A percentile compares a stretch with the other conserved stretches of the same genome.
These are phyloP conservation scores for Nakazawaea anatomiae DNA, from an alignment of 805 yeast genomes.

Conservation along the genomic window DNA sequence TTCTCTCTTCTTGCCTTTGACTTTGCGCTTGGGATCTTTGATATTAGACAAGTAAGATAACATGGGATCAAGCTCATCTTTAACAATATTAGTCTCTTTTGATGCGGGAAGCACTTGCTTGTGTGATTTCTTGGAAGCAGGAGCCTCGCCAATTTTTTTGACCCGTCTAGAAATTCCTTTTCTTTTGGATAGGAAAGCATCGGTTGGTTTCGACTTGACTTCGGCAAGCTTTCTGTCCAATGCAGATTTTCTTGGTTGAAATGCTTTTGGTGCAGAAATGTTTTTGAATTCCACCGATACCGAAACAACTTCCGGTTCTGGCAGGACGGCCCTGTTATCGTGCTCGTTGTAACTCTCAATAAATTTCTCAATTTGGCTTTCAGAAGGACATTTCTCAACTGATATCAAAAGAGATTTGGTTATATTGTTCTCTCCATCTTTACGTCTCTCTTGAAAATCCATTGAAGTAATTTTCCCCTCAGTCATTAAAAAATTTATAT, in stretches of 20 bases:
- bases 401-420: conserved; percentile 11
- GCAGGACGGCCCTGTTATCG: too few species aligned
- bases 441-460: conserved; percentile 5
- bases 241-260: not conserved
- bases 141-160: not conserved
- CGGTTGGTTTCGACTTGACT: not conserved
- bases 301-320: conserved; percentile 1
- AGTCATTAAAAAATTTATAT: conserved; percentile 28
- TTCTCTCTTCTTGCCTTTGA: conserved; percentile 6
- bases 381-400: conserved; percentile 13
- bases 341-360: not conserved
- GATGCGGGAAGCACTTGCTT: not conserved
- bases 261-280: not conserved
- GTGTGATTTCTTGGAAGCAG: not conserved
- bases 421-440: conserved; percentile 9
- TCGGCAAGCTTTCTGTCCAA: conserved; percentile 1
- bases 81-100: not conserved
- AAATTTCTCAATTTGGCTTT: conserved; percentile 8
- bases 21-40: conserved; percentile 1
- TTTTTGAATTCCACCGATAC: conserved; percentile 5
- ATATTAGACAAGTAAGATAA: conserved; percentile 2
- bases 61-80: conserved; percentile 7
- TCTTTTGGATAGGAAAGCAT: not conserved
- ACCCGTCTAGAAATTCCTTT: not conserved
- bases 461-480: conserved; percentile 18